Conservation (phyloP, 108 stramenopile species). For the Fragilaria radians region DNA sequence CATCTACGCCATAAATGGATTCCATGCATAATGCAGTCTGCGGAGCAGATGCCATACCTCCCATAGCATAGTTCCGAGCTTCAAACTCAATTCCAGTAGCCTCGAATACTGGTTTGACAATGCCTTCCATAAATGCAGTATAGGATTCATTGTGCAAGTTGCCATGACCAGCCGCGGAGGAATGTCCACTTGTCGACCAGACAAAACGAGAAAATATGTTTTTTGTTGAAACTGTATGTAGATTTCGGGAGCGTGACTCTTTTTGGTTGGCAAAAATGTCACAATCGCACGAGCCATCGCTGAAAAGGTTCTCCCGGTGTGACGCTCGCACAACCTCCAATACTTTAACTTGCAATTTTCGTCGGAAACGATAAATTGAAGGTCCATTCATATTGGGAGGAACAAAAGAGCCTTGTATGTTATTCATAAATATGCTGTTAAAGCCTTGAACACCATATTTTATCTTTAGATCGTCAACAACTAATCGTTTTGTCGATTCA, state of each 20-base stretch:
- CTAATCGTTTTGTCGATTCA: no score
- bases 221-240: neutral
- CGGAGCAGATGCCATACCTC: conserved; percentile 42
- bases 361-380: conserved; percentile 18
- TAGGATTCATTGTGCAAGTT: conserved; percentile 63
- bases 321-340: conserved; percentile 14
- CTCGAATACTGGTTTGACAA: conserved; percentile 35
- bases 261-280: neutral
- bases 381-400: neutral
- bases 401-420: neutral
- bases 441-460: neutral
- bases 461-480: neutral
- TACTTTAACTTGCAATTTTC: conserved; percentile 36
- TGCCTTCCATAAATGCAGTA: conserved; percentile 50
- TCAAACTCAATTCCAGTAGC: conserved; percentile 56
- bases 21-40: conserved; percentile 55
- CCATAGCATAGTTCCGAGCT: conserved; percentile 68
- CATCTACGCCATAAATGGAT: conserved; percentile 56
- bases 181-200: conserved; percentile 73
- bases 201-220: conserved; percentile 26
- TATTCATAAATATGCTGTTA: neutral
- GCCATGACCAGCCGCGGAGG: conserved; percentile 78
- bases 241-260: neutral
- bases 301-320: conserved; percentile 3
- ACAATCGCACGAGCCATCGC: conserved; percentile 8